Percentiles rank a stretch among this genome's conserved stretches.
Evolutionary conservation across 2,329 filamentous ascomycete species (phyloP).

Genomic region (Capronia epimyces): DNA sequence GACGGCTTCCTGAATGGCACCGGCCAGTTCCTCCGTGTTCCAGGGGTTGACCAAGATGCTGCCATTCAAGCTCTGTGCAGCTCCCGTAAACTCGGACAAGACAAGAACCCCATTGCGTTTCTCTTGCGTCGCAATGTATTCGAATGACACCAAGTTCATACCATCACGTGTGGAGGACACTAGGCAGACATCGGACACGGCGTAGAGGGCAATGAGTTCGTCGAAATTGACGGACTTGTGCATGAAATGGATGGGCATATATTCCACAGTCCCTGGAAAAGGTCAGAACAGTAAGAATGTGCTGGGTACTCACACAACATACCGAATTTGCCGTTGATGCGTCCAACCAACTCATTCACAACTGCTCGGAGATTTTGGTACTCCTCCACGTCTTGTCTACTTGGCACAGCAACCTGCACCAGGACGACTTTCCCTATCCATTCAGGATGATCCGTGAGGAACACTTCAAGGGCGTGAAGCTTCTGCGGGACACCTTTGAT

Average conservation of each 20-base stretch:
- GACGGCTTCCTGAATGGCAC: slow-evolving; percentile 91
- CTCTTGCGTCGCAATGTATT: slow-evolving; percentile 92
- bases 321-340: slow-evolving; percentile 94
- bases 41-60: slow-evolving; percentile 95
- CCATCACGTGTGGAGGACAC: slow-evolving; percentile 95
- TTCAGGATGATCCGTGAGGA: slow-evolving; percentile 92
- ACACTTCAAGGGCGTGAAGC: slow-evolving; percentile 90
- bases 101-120: slow-evolving; percentile 90
- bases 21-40: slow-evolving; percentile 94
- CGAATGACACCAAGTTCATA: slow-evolving; percentile 98
- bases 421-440: slow-evolving; percentile 97
- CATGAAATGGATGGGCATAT: slow-evolving; percentile 98
- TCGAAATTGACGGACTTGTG: slow-evolving; percentile 95
- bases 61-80: slow-evolving; percentile 88
- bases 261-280: slow-evolving; percentile 72
- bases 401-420: slow-evolving; percentile 92
- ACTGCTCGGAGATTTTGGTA: slow-evolving; percentile 94
- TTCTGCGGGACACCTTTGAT: slow-evolving; percentile 99
- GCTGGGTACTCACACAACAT: slow-evolving; percentile 27
- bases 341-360: slow-evolving; percentile 91
- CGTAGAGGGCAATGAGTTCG: slow-evolving; percentile 88
- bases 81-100: slow-evolving; percentile 92
- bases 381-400: slow-evolving; percentile 91
- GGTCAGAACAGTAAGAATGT: slow-evolving; percentile 15
- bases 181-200: slow-evolving; percentile 84